Evolutionary conservation across 345 rosid genomes (phyloP).

Genomic region (Physaria fendleri): DNA sequence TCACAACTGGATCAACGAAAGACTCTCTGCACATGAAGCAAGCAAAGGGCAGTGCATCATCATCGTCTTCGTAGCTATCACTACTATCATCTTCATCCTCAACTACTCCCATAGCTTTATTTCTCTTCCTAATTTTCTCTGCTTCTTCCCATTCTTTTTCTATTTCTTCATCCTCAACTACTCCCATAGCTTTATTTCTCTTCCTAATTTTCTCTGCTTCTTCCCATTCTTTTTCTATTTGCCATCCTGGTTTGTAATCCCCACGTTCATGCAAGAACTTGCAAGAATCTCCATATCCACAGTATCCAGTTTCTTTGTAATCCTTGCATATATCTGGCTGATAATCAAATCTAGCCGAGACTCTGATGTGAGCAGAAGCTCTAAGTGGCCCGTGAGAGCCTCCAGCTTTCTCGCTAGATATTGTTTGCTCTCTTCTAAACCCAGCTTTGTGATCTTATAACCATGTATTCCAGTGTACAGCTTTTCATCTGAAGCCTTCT

Average conservation of each 20-base stretch:
- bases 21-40: too few species aligned
- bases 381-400: constrained; percentile 88
- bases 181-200: constrained; percentile 70
- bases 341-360: constrained; percentile 84
- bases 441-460: constrained; percentile 84
- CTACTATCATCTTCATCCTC: too few species aligned
- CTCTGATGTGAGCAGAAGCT: constrained; percentile 92
- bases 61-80: too few species aligned
- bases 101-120: too few species aligned
- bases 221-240: constrained; percentile 84
- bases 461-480: constrained; percentile 74
- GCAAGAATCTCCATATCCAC: constrained; percentile 90
- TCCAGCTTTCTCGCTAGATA: constrained; percentile 90
- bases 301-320: constrained; percentile 89
- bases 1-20: too few species aligned
- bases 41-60: too few species aligned
- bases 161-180: constrained; percentile 46
- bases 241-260: constrained; percentile 93
- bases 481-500: constrained; percentile 43
- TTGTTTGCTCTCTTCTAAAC: constrained; percentile 79
- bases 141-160: too few species aligned
- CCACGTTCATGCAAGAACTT: constrained; percentile 93
- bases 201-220: constrained; percentile 82
- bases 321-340: constrained; percentile 92
- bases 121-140: too few species aligned